phyloP scores from a whole-genome alignment of 768 basidiomycete genomes.

The Mycena capillaripes region DNA sequence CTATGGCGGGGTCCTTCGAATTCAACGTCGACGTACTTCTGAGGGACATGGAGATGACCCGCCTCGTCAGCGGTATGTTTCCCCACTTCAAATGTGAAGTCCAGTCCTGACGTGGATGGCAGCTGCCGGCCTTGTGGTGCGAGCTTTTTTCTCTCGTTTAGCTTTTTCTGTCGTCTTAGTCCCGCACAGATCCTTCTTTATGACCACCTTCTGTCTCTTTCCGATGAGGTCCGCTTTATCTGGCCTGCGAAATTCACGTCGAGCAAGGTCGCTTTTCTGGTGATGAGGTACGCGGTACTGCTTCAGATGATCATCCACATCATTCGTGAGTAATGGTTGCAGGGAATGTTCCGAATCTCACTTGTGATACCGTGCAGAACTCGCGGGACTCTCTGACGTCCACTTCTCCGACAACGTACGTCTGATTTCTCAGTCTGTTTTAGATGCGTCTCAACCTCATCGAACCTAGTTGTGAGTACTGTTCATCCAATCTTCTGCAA shows the following conservation, averaged over 20 bases:
- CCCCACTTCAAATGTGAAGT: not conserved
- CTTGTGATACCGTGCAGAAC: not conserved
- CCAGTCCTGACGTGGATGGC: not conserved
- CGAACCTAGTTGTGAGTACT: constrained; percentile 11
- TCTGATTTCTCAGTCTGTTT: not conserved
- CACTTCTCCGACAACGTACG: constrained; percentile 13
- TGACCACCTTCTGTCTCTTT: constrained; percentile 57
- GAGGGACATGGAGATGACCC: not conserved
- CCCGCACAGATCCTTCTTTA: constrained; percentile 52
- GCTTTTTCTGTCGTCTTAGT: too few relatives aligned
- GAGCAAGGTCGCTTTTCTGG: constrained; percentile 55
- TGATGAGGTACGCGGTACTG: constrained; percentile 55
- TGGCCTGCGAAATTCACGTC: constrained; percentile 55
- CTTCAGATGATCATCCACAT: constrained; percentile 44
- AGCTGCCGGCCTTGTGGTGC: constrained; percentile 23
- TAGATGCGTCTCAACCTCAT: not conserved
- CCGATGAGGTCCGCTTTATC: constrained; percentile 55
- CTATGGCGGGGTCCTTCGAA: too few relatives aligned
- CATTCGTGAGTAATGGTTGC: constrained; percentile 40
- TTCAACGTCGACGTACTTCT: not conserved
- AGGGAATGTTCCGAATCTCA: not conserved
- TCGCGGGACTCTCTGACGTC: not conserved
- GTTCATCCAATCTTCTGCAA: not conserved
- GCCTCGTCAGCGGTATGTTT: constrained; percentile 14
- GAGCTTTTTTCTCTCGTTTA: not conserved